Evolutionary conservation across 352 stramenopile species (phyloP).

Genomic region (Phytophthora pistaciae): DNA sequence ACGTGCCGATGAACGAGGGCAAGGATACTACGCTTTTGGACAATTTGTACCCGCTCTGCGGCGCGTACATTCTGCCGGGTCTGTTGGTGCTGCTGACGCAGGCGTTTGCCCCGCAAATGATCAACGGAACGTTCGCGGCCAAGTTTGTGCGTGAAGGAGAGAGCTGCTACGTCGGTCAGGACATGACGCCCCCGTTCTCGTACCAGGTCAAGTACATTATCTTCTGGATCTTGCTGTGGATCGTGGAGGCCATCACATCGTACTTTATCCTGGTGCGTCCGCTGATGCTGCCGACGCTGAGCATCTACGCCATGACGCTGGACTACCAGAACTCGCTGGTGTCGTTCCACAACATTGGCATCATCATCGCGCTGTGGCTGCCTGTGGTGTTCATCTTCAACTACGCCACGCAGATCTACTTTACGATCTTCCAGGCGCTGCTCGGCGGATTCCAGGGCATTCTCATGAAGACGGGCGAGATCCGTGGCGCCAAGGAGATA

Average conservation of each 20-base stretch:
- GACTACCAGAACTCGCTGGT: conserved; percentile 75
- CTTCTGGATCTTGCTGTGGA: conserved; percentile 74
- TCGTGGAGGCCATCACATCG: conserved; percentile 61
- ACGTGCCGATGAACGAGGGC: conserved; percentile 56
- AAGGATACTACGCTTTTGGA: conserved; percentile 55
- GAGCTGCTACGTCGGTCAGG: conserved; percentile 74
- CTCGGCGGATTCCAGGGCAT: conserved; percentile 70
- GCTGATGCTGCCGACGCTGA: conserved; percentile 70
- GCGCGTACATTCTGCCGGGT: conserved; percentile 60
- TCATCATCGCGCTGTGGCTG: conserved; percentile 74
- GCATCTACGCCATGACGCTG: conserved; percentile 78
- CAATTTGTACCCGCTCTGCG: conserved; percentile 50
- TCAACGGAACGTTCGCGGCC: conserved; percentile 61
- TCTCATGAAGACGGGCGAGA: conserved; percentile 82
- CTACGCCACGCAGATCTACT: conserved; percentile 87
- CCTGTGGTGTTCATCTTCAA: conserved; percentile 81
- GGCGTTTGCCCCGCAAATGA: conserved; percentile 60
- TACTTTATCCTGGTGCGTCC: conserved; percentile 77
- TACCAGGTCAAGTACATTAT: conserved; percentile 73
- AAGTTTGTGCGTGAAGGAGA: conserved; percentile 82
- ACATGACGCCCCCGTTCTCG: conserved; percentile 68
- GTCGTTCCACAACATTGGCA: conserved; percentile 79
- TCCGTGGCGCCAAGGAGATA: conserved; percentile 76
- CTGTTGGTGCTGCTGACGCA: conserved; percentile 61
- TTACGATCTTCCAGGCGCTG: conserved; percentile 79